Evolutionary conservation across 1,284 basidiomycete species (phyloP).

Genomic region (Hemileia vastatrix): DNA sequence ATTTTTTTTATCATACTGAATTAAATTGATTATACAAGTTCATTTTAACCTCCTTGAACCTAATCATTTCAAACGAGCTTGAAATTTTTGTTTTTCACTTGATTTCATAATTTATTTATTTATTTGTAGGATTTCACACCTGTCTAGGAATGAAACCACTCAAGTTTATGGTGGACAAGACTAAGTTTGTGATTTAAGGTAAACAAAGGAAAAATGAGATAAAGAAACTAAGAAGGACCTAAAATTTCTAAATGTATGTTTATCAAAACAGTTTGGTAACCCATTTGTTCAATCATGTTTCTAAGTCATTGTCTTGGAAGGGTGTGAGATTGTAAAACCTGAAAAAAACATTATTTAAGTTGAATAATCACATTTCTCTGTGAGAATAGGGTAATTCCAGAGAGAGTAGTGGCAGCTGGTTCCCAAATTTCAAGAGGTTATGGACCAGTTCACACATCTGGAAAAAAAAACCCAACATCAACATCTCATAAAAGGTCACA

Average conservation of each 20-base stretch:
- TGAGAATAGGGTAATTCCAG: conserved; percentile 82
- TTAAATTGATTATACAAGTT: no score
- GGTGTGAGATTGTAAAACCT: conserved; percentile 53
- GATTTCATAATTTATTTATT: no score
- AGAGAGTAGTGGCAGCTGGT: conserved; percentile 79
- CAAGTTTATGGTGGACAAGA: no score
- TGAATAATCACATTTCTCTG: conserved; percentile 78
- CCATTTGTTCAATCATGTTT: conserved; percentile 50
- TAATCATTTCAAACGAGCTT: no score
- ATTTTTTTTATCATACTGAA: no score
- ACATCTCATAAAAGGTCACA: conserved; percentile 75
- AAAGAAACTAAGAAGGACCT: no score
- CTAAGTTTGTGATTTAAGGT: no score
- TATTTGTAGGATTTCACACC: no score
- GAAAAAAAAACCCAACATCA: conserved; percentile 52
- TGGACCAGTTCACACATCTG: background rate
- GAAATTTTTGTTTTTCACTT: no score
- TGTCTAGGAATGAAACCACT: no score
- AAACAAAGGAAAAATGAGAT: no score
- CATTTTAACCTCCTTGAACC: no score
- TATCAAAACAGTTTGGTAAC: conserved; percentile 64
- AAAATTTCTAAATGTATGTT: conserved; percentile 79
- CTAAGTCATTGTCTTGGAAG: conserved; percentile 61
- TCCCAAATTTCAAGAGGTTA: conserved; percentile 49
- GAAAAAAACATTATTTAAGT: conserved; percentile 74